Base-by-base conservation (phyloP, 2,329 filamentous ascomycete genomes). In the Verticillium alfalfae region DNA sequence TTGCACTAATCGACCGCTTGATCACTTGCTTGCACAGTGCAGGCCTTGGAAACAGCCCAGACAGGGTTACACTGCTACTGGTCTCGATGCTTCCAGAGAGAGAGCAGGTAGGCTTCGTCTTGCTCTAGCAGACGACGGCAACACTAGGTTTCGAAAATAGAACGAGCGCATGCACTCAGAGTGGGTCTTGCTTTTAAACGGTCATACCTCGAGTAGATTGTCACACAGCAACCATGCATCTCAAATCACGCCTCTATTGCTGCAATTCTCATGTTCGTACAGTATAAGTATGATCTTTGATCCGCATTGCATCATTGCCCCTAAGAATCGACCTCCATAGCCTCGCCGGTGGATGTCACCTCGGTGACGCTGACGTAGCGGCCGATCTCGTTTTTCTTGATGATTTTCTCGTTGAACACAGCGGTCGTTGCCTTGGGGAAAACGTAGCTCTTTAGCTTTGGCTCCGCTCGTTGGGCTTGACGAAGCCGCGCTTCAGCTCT, bases 281-380 rank as follows among this genome's bases (percentile, higher is more conserved):
- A 52, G 45, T 52, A 52, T 18, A 52, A 31, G 45, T 52, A 18
- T 52, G 22, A 18, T 18, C 45, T 22, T 52, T 18, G 16, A 45
- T 45, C 45, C n/a, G 18, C 45, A n/a, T 12, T 22, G 22, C 3
- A 55, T 15, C 55, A 45, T 54, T 22, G n/a, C 59, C n/a, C 49
- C 62, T 75, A 89, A 71, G 81, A 78, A 73, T 90, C 87, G 56
- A 90, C 80, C 69, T 90, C 87, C 88, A 90, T 90, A 72, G 79
- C 81, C 73, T 90, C 88, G 58, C 84, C 84, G 65, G 89, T 87
- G 61, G 87, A 84, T 61, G 88, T 84, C 70, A 97, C 77, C 75
- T 98, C 93, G 70, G 96, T 88, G 63, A 99, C 90, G 36, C 90
- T 96, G 63, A 98, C 89, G 76, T 95, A 98, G 76, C 96, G 94